Base-by-base conservation (phyloP, 306 rosid species). In the Boehmeria nivea region DNA sequence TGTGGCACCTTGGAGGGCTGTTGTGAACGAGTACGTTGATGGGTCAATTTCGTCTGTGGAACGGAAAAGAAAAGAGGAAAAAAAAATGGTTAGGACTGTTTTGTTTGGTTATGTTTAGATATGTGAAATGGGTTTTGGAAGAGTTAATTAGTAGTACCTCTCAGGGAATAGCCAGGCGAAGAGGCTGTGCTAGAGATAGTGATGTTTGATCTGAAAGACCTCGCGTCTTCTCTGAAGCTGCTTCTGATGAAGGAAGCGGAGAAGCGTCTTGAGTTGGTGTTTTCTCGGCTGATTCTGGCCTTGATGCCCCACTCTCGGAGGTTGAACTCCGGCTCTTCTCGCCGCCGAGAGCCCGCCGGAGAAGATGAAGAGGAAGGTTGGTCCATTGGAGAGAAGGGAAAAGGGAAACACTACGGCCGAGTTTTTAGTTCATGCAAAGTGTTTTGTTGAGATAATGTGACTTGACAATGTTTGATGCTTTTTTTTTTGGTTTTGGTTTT, bases 21-120 rank as follows among this genome's bases (percentile, higher is more conserved):
- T 71, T 26, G 88, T 78, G 77, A 91, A 91, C 13, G 95, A 87
- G 67, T 91, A 91, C 16, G 93, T 87, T 51, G 99, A 73, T 17
- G 99, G 96, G 81, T 91, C 88, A 22, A 91, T 91, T 73, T 88
- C 95, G 72, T 87, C 99, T 91, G 86, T 54, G 16, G 65, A 44
- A 59, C n/a, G n/a, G n/a, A n/a, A n/a, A n/a, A n/a, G n/a, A n/a
- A n/a, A n/a, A n/a, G n/a, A n/a, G n/a, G n/a, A 68, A 57, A 21
- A 22, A 8, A 13, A 13, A 59, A 21, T 23, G 36, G 36, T 31
- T 31, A 6, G 9, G 9, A 1, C 9, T 31, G 5, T 28, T 31
- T 31, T 31, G 5, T 10, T 4, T 2, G 36, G 5, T 6, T 31
- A 10, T 40, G 0, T 1, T 11, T 40, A 40, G 45, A 40, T 40